Percentiles rank a stretch among this genome's conserved stretches.
Evolutionary conservation across 169 alveolate genomes (phyloP).

Genomic region (Neospora caninum): DNA sequence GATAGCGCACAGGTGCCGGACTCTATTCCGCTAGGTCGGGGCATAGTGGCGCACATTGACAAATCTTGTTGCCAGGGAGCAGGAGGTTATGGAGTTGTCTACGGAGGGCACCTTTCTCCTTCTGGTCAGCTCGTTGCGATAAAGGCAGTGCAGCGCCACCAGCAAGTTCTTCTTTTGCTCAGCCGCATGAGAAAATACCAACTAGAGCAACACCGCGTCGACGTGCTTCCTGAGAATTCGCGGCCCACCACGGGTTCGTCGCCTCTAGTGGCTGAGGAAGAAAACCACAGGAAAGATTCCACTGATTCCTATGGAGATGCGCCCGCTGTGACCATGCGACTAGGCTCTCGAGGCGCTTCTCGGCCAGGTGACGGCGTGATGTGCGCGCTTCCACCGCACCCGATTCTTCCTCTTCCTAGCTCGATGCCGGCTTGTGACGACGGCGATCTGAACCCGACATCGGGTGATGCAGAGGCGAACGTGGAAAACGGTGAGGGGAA

Average conservation of each 20-base stretch:
- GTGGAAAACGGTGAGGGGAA: neutral
- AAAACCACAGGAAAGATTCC: neutral
- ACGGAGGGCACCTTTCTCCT: neutral
- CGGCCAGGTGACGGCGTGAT: neutral
- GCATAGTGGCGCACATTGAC: neutral
- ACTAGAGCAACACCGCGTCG: neutral
- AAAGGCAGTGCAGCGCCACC: neutral
- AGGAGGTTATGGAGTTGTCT: constrained; percentile 13
- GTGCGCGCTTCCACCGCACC: neutral
- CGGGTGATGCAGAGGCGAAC: neutral
- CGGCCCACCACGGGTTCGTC: neutral
- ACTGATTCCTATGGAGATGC: neutral
- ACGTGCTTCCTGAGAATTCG: neutral
- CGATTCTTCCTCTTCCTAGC: constrained; percentile 20
- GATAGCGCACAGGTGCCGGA: neutral
- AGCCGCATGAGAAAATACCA: neutral
- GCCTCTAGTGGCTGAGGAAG: neutral
- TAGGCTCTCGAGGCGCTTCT: neutral
- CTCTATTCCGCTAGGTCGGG: neutral
- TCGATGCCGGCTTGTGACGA: neutral
- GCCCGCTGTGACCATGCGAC: neutral
- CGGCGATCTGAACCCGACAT: neutral
- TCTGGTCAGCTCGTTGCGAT: neutral
- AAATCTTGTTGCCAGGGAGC: neutral
- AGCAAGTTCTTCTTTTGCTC: constrained; percentile 11